Evolutionary conservation across 2,329 filamentous ascomycete genomes (phyloP).

Genomic region (Thermothelomyces thermophilus): DNA sequence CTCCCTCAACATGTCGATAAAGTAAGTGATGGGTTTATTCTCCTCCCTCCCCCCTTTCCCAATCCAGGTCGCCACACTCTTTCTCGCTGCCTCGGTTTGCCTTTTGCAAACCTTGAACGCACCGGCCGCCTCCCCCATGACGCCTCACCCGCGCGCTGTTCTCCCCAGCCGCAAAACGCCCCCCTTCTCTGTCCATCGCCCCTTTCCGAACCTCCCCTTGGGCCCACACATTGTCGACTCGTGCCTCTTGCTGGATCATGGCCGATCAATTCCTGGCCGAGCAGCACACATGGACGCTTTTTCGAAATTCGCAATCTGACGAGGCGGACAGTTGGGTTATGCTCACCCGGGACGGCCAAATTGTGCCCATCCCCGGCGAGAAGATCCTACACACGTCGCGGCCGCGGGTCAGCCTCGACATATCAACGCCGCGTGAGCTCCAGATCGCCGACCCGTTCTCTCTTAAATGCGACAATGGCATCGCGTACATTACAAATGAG

Average conservation of each 20-base stretch:
- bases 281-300: conserved; percentile 37
- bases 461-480: conserved; percentile 66
- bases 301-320: conserved; percentile 41
- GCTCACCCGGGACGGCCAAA: conserved; percentile 66
- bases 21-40: conserved; percentile 25
- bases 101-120: background rate
- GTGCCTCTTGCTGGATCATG: conserved; percentile 27
- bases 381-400: conserved; percentile 74
- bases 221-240: conserved; percentile 17
- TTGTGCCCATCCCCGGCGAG: conserved; percentile 81
- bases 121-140: conserved; percentile 14
- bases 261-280: conserved; percentile 32
- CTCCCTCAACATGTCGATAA: conserved; percentile 37
- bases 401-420: conserved; percentile 66
- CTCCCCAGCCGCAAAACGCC: conserved; percentile 7
- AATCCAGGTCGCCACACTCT: no score
- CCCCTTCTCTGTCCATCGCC: conserved; percentile 8
- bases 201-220: conserved; percentile 7
- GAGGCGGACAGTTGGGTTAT: conserved; percentile 74
- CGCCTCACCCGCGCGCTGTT: conserved; percentile 13
- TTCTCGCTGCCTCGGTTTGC: background rate
- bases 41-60: conserved; percentile 9
- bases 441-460: conserved; percentile 58
- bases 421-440: conserved; percentile 64
- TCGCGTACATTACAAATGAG: conserved; percentile 77